Evolutionary conservation across 768 basidiomycete species (phyloP), one percentile per base, ranked within the genome.

Genomic region (Agaricus subrufescens): DNA sequence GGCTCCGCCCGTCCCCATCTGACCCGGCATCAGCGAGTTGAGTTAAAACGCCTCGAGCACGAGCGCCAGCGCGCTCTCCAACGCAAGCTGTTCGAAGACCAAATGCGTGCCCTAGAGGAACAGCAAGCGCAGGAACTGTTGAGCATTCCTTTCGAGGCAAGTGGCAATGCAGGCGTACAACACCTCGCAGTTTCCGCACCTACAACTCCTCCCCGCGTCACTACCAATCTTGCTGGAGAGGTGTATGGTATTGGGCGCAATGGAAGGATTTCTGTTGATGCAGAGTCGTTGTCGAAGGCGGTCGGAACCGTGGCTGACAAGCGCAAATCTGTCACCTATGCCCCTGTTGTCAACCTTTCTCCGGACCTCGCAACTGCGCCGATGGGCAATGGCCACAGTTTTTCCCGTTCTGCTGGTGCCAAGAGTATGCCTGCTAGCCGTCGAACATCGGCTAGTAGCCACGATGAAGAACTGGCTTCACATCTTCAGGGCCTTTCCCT

Each of bases 341-440:
- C 89, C 1, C 86, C 88, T 6, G 83, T 85, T 3, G 84, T 89
- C 67, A 82, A 86, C 62, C 77, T 84, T 50, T 89, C 89, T 5
- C 85, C 88, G 6, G 89, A 91, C 62, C 69, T 84, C 46, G 73
- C 76, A 1, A 73, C 73, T 15, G 70, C 69, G 51, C 72, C 78
- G 42, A 67, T 63, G 43, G 58, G 69, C 49, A 80, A 80, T 45
- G 79, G 80, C 50, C 81, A 82, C 64, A 69, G 68, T 48, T 88
- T 83, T 65, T 74, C 78, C 48, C 85, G 90, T 57, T 71, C 82
- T 31, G 84, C 80, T 30, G 91, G 89, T 52, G 90, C 91, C 4
- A 93, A 91, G 74, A 93, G 91, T 65, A 94, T 94, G 91, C 92
- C 92, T 39, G 90, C 91, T 12, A 93, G 91, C 64, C 85, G 92